Conservation (phyloP, 768 basidiomycete genomes). For the Trametes villosa region DNA sequence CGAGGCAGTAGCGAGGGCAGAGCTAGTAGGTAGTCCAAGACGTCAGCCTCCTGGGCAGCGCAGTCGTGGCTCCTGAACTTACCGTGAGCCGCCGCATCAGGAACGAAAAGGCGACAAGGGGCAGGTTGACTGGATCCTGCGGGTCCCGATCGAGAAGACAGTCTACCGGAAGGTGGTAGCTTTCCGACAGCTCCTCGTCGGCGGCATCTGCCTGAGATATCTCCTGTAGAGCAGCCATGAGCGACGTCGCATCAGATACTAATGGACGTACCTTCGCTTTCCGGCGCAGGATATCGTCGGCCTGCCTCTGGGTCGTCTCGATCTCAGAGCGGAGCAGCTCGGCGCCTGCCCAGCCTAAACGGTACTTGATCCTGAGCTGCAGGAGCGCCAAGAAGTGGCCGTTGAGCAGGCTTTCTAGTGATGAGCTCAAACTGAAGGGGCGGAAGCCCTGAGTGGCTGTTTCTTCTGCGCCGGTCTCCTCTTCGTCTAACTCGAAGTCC, state of each 20-base stretch:
- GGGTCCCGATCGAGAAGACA: slow-evolving; percentile 45
- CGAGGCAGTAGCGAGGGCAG: slow-evolving; percentile 71
- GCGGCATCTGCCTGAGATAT: not conserved
- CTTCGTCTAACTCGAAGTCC: slow-evolving; percentile 26
- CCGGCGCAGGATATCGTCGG: slow-evolving; percentile 43
- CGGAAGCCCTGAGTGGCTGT: slow-evolving; percentile 48
- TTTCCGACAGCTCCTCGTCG: slow-evolving; percentile 28
- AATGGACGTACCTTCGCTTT: slow-evolving; percentile 37
- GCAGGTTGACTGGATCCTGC: slow-evolving; percentile 54
- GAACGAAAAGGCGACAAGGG: slow-evolving; percentile 66
- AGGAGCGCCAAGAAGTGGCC: slow-evolving; percentile 58
- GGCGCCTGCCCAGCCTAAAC: slow-evolving; percentile 73
- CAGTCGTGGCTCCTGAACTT: slow-evolving; percentile 19
- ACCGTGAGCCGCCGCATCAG: slow-evolving; percentile 67
- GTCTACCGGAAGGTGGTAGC: slow-evolving; percentile 57
- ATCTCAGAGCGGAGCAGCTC: slow-evolving; percentile 54
- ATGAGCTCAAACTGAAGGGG: slow-evolving; percentile 64
- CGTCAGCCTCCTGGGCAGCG: not conserved
- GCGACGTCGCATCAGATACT: not conserved
- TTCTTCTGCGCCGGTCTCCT: slow-evolving; percentile 28
- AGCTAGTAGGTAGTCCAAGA: slow-evolving; percentile 43
- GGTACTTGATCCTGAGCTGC: slow-evolving; percentile 50
- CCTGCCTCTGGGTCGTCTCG: slow-evolving; percentile 48
- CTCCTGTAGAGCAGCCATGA: not conserved
- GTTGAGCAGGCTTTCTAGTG: slow-evolving; percentile 64